These are phyloP conservation scores for Xylariales sp. DNA, from an alignment of 2,329 filamentous ascomycete species.

Conservation along the genomic window DNA sequence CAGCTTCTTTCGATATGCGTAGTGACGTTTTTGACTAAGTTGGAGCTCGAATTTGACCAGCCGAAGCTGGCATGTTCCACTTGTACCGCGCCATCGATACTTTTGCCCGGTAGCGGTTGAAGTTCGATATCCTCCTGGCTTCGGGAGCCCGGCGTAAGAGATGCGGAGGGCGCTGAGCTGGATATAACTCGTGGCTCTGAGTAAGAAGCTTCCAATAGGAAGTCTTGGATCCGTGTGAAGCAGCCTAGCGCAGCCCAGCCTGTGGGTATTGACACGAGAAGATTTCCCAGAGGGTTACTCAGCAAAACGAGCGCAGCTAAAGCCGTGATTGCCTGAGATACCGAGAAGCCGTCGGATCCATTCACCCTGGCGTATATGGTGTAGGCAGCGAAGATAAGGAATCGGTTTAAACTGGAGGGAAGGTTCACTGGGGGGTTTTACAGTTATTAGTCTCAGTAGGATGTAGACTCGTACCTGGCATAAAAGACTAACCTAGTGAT, in stretches of 20 bases:
- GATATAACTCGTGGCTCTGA: background rate
- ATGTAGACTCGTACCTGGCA: background rate
- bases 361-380: conserved; percentile 15
- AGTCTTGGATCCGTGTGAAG: conserved; percentile 20
- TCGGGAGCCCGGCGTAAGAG: background rate
- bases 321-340: conserved; percentile 18
- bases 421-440: conserved; percentile 6
- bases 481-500: conserved; percentile 8
- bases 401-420: conserved; percentile 12
- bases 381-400: conserved; percentile 22
- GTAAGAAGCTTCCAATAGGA: conserved; percentile 4
- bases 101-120: background rate
- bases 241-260: conserved; percentile 20
- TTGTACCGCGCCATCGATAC: background rate
- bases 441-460: background rate
- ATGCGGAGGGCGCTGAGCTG: background rate
- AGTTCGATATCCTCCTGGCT: background rate
- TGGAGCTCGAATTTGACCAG: conserved; percentile 1
- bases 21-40: background rate
- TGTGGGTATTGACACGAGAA: conserved; percentile 18
- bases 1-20: background rate
- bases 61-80: background rate
- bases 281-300: conserved; percentile 14
- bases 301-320: conserved; percentile 21
- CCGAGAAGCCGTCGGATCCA: conserved; percentile 11